A percentile compares a stretch with the other conserved stretches of the same genome.
Conservation (phyloP, 768 basidiomycete species). For the Mycena filopes region DNA sequence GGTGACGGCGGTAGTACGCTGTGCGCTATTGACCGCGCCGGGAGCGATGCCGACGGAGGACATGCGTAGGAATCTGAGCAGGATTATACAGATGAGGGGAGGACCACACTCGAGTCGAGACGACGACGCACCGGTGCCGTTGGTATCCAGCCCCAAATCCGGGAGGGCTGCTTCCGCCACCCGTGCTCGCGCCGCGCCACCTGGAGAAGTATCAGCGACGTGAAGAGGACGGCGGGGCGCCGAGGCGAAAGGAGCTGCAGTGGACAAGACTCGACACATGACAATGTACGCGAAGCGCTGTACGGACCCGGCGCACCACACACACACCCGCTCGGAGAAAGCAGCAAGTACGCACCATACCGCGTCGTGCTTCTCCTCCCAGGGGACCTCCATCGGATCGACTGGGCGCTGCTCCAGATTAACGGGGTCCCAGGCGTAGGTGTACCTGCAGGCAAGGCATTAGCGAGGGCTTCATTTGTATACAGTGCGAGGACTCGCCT, state of each 20-base stretch:
- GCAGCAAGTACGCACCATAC: slow-evolving; percentile 61
- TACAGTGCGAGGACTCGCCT: slow-evolving; percentile 40
- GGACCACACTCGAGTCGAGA: not conserved
- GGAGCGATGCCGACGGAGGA: slow-evolving; percentile 55
- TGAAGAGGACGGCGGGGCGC: too few relatives aligned
- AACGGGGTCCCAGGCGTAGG: slow-evolving; percentile 90
- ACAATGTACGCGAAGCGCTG: too few relatives aligned
- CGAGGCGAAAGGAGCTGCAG: too few relatives aligned
- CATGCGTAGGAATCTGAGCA: slow-evolving; percentile 75
- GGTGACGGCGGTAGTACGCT: slow-evolving; percentile 26
- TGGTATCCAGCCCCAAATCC: slow-evolving; percentile 89
- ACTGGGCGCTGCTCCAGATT: slow-evolving; percentile 77
- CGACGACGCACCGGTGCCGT: slow-evolving; percentile 71
- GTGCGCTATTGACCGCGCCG: slow-evolving; percentile 1
- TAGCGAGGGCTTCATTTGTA: too few relatives aligned
- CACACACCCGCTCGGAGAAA: too few relatives aligned
- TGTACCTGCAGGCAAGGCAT: slow-evolving; percentile 56
- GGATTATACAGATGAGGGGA: too few relatives aligned
- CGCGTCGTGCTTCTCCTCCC: slow-evolving; percentile 88
- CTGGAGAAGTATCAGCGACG: not conserved
- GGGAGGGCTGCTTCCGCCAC: slow-evolving; percentile 88
- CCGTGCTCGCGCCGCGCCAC: slow-evolving; percentile 97
- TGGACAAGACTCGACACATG: too few relatives aligned
- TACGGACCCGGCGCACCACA: too few relatives aligned
- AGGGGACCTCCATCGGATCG: slow-evolving; percentile 88